phyloP scores from a whole-genome alignment of 495 filamentous ascomycete species.

The Aspergillus sclerotiicarbonarius region DNA sequence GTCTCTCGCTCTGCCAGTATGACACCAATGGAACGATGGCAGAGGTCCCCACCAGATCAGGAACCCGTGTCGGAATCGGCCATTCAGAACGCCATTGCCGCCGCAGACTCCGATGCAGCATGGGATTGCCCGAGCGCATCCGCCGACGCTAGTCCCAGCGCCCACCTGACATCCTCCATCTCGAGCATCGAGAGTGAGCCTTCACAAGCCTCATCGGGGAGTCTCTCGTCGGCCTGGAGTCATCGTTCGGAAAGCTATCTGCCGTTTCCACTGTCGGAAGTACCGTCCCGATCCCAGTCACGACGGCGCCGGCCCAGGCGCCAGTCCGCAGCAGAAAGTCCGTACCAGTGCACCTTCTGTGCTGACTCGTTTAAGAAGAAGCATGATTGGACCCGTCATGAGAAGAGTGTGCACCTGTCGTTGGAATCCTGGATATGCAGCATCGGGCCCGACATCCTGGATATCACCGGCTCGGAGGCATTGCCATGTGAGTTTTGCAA shows the following conservation, averaged over 20 bases:
- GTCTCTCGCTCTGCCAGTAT: slow-evolving; percentile 52
- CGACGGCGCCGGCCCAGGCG: slow-evolving; percentile 43
- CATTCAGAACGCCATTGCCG: slow-evolving; percentile 40
- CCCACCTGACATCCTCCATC: slow-evolving; percentile 11
- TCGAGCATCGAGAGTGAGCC: slow-evolving; percentile 29
- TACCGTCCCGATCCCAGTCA: slow-evolving; percentile 12
- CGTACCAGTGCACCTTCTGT: slow-evolving; percentile 83
- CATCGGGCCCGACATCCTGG: slow-evolving; percentile 7
- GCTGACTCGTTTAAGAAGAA: slow-evolving; percentile 77
- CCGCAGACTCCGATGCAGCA: slow-evolving; percentile 19
- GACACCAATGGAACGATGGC: slow-evolving; percentile 74
- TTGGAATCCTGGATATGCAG: slow-evolving; percentile 76
- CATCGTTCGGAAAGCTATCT: slow-evolving; percentile 42
- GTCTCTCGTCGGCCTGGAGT: slow-evolving; percentile 42
- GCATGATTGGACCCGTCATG: slow-evolving; percentile 82
- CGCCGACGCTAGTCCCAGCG: not conserved
- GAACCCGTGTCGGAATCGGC: slow-evolving; percentile 38
- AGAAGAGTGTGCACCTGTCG: slow-evolving; percentile 74
- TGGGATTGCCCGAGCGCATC: not conserved
- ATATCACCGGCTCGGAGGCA: slow-evolving; percentile 10
- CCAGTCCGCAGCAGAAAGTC: slow-evolving; percentile 36
- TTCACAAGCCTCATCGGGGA: slow-evolving; percentile 36
- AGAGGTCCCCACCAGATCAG: slow-evolving; percentile 75
- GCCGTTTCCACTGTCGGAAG: not conserved
- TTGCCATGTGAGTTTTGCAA: slow-evolving; percentile 66